Percentiles rank a stretch among this genome's conserved stretches.
Conservation (phyloP, 2,329 filamentous ascomycete species). For the Colletotrichum scovillei region DNA sequence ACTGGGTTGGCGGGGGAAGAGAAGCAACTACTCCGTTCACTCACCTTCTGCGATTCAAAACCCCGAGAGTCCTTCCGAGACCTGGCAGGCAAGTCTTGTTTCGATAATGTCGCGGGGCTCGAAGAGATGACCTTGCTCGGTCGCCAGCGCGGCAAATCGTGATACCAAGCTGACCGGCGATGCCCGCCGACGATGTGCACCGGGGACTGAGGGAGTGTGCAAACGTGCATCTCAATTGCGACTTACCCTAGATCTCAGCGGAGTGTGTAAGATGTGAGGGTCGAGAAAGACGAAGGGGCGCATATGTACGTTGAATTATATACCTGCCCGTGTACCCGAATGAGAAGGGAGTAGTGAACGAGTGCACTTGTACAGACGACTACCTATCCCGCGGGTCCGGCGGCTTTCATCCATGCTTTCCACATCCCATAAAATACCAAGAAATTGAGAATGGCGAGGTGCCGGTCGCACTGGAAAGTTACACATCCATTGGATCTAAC, state of each 20-base stretch:
- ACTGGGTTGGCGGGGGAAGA: neutral
- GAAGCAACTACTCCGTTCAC: neutral
- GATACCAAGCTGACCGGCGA: neutral
- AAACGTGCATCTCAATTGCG: constrained; percentile 22
- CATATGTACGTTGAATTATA: neutral
- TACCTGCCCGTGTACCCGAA: neutral
- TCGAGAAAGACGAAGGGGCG: neutral
- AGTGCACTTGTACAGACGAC: neutral
- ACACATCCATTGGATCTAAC: neutral
- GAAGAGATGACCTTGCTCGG: neutral
- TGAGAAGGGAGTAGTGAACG: neutral
- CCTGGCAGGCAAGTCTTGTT: neutral
- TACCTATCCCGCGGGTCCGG: neutral
- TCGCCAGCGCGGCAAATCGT: constrained; percentile 2
- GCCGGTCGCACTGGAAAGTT: constrained; percentile 5
- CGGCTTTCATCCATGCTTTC: neutral
- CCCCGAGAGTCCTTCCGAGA: neutral
- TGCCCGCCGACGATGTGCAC: neutral
- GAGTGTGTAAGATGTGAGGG: neutral
- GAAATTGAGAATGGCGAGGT: neutral
- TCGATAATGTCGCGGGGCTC: neutral
- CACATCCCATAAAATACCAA: neutral
- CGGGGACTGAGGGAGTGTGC: constrained; percentile 19
- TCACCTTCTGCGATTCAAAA: neutral
- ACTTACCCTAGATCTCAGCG: neutral